Base-by-base conservation (phyloP, 2,329 filamentous ascomycete species). In the Beauveria bassiana region DNA sequence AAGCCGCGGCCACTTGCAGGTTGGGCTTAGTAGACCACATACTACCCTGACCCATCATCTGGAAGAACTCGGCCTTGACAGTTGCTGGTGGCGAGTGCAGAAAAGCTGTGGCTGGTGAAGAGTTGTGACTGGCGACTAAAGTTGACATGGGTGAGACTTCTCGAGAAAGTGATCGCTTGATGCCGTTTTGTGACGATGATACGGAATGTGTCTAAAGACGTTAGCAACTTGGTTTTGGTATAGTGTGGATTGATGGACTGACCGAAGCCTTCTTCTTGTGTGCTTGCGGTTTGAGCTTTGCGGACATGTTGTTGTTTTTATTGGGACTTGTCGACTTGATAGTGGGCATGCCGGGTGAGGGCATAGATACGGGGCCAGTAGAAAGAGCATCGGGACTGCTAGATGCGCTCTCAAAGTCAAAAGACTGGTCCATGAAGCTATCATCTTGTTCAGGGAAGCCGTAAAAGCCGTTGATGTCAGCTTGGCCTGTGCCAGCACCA, bases 371-470 rank as follows among this genome's bases (percentile, higher is more conserved):
- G 42, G 64, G 69, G 16, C 62, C 64, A 12, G 62, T 65, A 40
- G 64, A 67, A 16, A 68, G 53, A 9, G 73, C 74, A 61, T 77
- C 79, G 6, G 85, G 83, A 63, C 83, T 87, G 66, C 79, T 84
- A 2, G 82, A 80, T 9, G 80, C 80, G 66, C 82, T 84, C 18
- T 81, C 79, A 68, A 87, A 86, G 65, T 85, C 81, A 66, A 86
- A 84, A 53, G 77, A 73, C 51, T 75, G 73, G 58, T 79, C 75
- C 75, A 81, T 78, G 57, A 76, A 76, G 65, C 75, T 75, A 63
- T 80, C 78, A 61, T 72, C 71, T 20, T 71, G 66, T n/a, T 72
- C 68, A 34, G 65, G 63, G 61, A 74, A 73, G 42, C 62, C 66
- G 56, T 73, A 74, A 6, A 74, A 61, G 52, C 65, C 68, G 28